These are phyloP conservation scores for Fusarium azukiicola DNA, from an alignment of 2,329 filamentous ascomycete species.

Conservation along the genomic window DNA sequence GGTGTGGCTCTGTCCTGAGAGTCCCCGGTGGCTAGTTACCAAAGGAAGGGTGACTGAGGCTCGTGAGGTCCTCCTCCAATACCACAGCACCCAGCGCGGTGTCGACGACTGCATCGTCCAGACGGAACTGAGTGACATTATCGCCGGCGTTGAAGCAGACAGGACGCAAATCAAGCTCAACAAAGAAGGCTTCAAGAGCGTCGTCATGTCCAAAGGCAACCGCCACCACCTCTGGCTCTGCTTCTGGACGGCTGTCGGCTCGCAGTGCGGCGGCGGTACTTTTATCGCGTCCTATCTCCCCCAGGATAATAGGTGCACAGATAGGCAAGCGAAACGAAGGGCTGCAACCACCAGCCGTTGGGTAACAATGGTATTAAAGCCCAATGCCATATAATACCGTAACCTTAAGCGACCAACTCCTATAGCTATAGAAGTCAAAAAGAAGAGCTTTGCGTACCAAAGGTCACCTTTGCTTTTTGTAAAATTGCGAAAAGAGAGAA, in stretches of 20 bases:
- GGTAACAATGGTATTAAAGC: too few relatives aligned
- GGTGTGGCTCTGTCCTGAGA: constrained; percentile 38
- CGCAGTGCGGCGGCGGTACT: constrained; percentile 1
- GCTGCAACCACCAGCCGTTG: too few relatives aligned
- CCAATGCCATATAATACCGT: too few relatives aligned
- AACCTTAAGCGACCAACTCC: too few relatives aligned
- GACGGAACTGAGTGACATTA: constrained; percentile 55
- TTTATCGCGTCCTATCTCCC: constrained; percentile 18
- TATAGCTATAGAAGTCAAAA: too few relatives aligned
- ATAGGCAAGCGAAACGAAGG: too few relatives aligned
- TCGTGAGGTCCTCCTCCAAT: constrained; percentile 60
- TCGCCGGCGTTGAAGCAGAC: constrained; percentile 44
- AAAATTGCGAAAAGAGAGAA: too few relatives aligned
- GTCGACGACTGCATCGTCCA: constrained; percentile 52
- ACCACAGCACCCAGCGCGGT: constrained; percentile 63
- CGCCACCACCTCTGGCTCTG: constrained; percentile 28
- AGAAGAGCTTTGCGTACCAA: too few relatives aligned
- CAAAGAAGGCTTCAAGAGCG: neutral
- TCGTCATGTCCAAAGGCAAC: constrained; percentile 27
- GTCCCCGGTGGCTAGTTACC: constrained; percentile 53
- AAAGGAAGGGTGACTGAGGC: constrained; percentile 62
- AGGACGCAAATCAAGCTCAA: constrained; percentile 27
- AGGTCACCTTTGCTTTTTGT: too few relatives aligned
- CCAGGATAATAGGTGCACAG: too few relatives aligned
- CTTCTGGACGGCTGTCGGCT: constrained; percentile 22